phyloP scores from a whole-genome alignment of 495 filamentous ascomycete genomes.

The Hypoxylon perforatum region DNA sequence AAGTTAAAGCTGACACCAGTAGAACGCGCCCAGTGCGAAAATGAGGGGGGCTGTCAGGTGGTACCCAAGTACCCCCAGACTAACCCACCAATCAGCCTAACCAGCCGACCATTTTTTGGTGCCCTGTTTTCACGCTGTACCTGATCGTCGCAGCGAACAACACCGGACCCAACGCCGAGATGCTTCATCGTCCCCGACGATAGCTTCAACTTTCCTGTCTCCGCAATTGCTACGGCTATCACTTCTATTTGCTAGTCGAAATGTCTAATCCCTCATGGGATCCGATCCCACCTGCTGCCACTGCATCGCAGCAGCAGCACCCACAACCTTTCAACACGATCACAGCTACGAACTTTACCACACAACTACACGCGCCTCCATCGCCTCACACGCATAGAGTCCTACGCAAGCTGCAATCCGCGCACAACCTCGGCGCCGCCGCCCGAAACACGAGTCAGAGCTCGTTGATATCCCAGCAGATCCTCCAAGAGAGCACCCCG shows the following conservation, averaged over 20 bases:
- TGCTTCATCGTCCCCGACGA: constrained; percentile 22
- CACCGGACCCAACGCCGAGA: constrained; percentile 11
- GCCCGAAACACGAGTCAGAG: constrained; percentile 48
- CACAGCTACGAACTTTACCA: constrained; percentile 19
- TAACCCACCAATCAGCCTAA: constrained; percentile 22
- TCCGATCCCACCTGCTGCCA: constrained; percentile 35
- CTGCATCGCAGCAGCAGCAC: constrained; percentile 21
- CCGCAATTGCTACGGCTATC: constrained; percentile 6
- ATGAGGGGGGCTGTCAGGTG: constrained; percentile 14
- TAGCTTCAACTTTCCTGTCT: constrained; percentile 22
- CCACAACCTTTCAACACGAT: constrained; percentile 36
- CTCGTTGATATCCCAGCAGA: constrained; percentile 66
- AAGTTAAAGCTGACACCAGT: constrained; percentile 27
- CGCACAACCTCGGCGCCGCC: constrained; percentile 62
- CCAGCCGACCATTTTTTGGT: constrained; percentile 29
- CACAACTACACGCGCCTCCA: constrained; percentile 50
- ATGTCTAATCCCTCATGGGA: constrained; percentile 57
- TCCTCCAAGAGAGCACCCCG: constrained; percentile 40
- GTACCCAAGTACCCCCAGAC: constrained; percentile 14
- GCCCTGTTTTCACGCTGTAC: constrained; percentile 13
- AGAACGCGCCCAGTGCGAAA: constrained; percentile 21
- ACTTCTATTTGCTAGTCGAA: constrained; percentile 12
- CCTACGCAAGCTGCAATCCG: constrained; percentile 66
- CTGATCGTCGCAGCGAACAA: constrained; percentile 27
- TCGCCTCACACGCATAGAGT: constrained; percentile 61